phyloP scores from a whole-genome alignment of 495 filamentous ascomycete species.

The Aspergillus funiculosus region DNA sequence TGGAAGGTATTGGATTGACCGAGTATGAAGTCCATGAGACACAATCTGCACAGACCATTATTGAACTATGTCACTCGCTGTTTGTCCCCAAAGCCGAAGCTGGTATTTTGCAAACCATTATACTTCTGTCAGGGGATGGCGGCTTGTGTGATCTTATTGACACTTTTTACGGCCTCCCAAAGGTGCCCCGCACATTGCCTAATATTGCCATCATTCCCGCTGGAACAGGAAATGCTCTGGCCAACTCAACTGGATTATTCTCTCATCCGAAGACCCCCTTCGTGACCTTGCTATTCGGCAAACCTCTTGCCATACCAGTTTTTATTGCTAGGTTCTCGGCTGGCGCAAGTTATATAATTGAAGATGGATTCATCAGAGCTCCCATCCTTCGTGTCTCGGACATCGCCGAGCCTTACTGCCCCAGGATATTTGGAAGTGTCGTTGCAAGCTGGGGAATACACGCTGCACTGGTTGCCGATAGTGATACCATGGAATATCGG shows the following conservation, averaged over 20 bases:
- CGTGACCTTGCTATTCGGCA: conserved; percentile 42
- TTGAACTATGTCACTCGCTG: conserved; percentile 48
- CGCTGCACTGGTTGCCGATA: conserved; percentile 79
- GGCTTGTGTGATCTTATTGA: conserved; percentile 77
- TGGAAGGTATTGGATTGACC: conserved; percentile 41
- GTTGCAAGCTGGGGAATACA: conserved; percentile 87
- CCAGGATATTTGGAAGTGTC: conserved; percentile 63
- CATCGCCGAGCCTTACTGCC: conserved; percentile 19
- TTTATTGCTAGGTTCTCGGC: conserved; percentile 64
- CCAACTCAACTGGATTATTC: conserved; percentile 54
- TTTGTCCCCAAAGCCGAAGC: conserved; percentile 45
- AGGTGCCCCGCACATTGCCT: conserved; percentile 31
- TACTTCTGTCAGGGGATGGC: conserved; percentile 83
- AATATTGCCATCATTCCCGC: conserved; percentile 63
- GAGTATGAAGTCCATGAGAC: conserved; percentile 52
- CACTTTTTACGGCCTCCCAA: conserved; percentile 37
- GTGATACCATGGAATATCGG: conserved; percentile 73
- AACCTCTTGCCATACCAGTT: conserved; percentile 40
- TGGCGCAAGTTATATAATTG: conserved; percentile 42
- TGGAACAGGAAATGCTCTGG: conserved; percentile 87
- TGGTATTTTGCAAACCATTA: conserved; percentile 50
- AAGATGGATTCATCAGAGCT: conserved; percentile 31
- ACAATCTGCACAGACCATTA: conserved; percentile 51
- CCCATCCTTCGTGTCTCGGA: conserved; percentile 11
- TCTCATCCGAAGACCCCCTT: conserved; percentile 25